phyloP scores from a whole-genome alignment of 148 eudicot genomes.

The Simmondsia chinensis region DNA sequence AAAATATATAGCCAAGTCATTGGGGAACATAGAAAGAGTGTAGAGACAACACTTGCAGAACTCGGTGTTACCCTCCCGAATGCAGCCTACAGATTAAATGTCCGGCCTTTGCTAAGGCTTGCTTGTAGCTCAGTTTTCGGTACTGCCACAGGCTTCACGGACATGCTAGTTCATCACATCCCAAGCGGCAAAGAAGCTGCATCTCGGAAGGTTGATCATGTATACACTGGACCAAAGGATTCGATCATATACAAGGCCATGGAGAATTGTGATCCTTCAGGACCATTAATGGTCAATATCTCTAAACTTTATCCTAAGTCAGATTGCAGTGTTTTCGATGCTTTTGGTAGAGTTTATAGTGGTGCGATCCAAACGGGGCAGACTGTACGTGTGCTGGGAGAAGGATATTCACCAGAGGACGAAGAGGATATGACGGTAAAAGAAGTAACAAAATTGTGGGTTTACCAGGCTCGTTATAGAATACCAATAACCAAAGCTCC shows the following conservation, averaged over 20 bases:
- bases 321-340: slow-evolving; percentile 98
- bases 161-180: slow-evolving; percentile 92
- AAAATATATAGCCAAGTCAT: slow-evolving; percentile 97
- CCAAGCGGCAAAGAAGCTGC: slow-evolving; percentile 93
- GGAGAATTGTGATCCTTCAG: slow-evolving; percentile 80
- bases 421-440: slow-evolving; percentile 99
- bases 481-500: slow-evolving; percentile 93
- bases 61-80: slow-evolving; percentile 93
- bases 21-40: slow-evolving; percentile 98
- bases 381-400: slow-evolving; percentile 87
- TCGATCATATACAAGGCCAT: slow-evolving; percentile 67
- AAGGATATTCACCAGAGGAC: slow-evolving; percentile 98
- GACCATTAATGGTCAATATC: slow-evolving; percentile 88
- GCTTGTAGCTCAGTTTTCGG: slow-evolving; percentile 99
- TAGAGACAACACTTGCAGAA: slow-evolving; percentile 85
- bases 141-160: slow-evolving; percentile 95
- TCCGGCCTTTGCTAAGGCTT: slow-evolving; percentile 85
- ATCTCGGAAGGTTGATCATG: slow-evolving; percentile 70
- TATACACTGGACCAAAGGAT: slow-evolving; percentile 83
- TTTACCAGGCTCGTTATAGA: slow-evolving; percentile 96
- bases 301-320: slow-evolving; percentile 94
- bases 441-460: slow-evolving; percentile 98
- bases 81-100: slow-evolving; percentile 82
- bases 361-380: slow-evolving; percentile 89
- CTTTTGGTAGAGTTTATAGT: slow-evolving; percentile 99